Evolutionary conservation across 163 green algal genomes (phyloP).

Genomic region (Scenedesmus sp.): DNA sequence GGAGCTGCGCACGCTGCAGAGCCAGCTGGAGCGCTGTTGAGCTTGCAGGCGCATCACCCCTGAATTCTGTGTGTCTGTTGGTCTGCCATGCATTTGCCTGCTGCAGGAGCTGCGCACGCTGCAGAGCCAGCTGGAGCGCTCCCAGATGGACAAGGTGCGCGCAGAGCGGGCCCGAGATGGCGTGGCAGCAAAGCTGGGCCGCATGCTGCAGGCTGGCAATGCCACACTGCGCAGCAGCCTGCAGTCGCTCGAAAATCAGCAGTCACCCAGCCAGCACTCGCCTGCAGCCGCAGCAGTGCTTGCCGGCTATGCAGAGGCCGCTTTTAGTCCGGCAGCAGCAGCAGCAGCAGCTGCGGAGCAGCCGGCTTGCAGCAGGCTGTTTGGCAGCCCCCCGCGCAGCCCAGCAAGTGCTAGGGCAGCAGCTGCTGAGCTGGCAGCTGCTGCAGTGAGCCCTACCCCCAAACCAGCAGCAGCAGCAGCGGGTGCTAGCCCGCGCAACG

Average conservation of each 20-base stretch:
- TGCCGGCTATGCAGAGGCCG: neutral
- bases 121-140: slow-evolving; percentile 35
- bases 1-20: neutral
- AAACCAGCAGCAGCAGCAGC: neutral
- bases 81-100: neutral
- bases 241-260: neutral
- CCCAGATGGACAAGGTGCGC: slow-evolving; percentile 34
- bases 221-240: slow-evolving; percentile 15
- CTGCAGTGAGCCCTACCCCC: neutral
- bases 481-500: neutral
- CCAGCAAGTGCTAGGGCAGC: neutral
- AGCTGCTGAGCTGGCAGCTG: neutral
- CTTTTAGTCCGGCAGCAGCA: neutral
- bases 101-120: slow-evolving; percentile 27
- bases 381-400: neutral
- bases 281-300: neutral
- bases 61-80: too few species aligned
- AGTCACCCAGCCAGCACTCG: neutral
- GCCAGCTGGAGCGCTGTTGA: neutral
- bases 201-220: neutral
- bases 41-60: neutral
- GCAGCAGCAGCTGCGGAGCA: neutral
- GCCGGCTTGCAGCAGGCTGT: neutral
- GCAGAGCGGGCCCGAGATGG: slow-evolving; percentile 25
- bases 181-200: slow-evolving; percentile 13